Base-by-base conservation (phyloP, 352 stramenopile species). In the Thalassiosira hispida region DNA sequence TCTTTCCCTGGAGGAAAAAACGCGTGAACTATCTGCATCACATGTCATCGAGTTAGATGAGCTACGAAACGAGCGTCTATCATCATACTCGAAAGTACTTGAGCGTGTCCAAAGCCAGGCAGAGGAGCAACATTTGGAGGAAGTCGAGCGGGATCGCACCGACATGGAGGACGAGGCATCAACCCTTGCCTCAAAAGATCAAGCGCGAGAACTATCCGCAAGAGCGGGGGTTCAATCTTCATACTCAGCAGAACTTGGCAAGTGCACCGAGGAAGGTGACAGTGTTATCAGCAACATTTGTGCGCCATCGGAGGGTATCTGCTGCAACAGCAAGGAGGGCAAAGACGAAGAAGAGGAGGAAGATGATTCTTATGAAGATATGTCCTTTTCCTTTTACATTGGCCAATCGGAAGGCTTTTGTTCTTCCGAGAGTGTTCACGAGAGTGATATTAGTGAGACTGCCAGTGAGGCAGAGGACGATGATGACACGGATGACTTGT, bases 371-470 rank as follows among this genome's bases (percentile, higher is more conserved):
- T 42, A 0, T 18, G 49, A 73, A 18, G 46, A 63, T 9, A 12
- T 20, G 11, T 38, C 31, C 31, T 38, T 63, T 62, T 38, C 31
- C 31, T 38, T 63, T 62, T 73, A 49, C 44, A 62, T 73, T 63
- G 63, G 63, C 16, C 5, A 62, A 73, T 23, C 51, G 9, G 63
- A 73, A 47, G 63, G 63, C 47, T 73, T 73, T 53, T 18, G 8
- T 25, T 18, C 35, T 14, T 73, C 27, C 35, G 46, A 73, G 20
- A 62, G 46, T 52, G 27, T 72, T 63, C 23, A 72, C 18, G 44
- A 42, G 5, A 72, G 63, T 47, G 63, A 72, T 47, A 72, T 72
- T 20, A 72, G 63, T 29, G 63, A 72, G 63, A 72, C 63, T 35
- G 60, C 60, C 12, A 69, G 60, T 20, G 60, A 69, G 35, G 2